Evolutionary conservation across 768 basidiomycete genomes (phyloP), one percentile per base, ranked within the genome.

Genomic region (Rhizopogon vesiculosus): DNA sequence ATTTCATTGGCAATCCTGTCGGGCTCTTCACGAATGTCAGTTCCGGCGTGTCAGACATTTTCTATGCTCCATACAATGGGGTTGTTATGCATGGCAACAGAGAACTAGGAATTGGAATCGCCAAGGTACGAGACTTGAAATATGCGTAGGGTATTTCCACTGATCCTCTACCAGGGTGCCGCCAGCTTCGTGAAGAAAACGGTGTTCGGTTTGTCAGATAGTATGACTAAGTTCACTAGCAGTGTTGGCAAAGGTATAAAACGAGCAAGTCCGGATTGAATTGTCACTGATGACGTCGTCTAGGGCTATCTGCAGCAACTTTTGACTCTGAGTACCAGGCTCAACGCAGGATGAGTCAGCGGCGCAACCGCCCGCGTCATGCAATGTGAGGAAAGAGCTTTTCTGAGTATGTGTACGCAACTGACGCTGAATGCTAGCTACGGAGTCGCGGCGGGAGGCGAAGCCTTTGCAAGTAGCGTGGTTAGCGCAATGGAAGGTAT

Each of bases 131-230:
- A 35, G 35, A 45, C 42, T 3, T 7, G 45, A 42, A 15, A 28
- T 40, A 18, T 22, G 15, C 8, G n/a, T 39, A 9, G 15, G 41
- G 4, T 53, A 16, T 51, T 35, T n/a, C 42, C 48, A 31, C 65
- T 59, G 33, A 74, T 39, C 7, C 12, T 41, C 28, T 41, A 44
- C n/a, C 62, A 95, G 89, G 97, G 97, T 44, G 96, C 96, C 0
- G 93, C 95, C 7, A 98, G 94, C 67, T 95, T 99, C 62, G 90
- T 98, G 53, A 98, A 98, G 78, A 99, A 99, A 76, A 97, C 96
- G 0, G 91, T 98, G 7, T 99, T 98, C 63, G 97, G 97, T 39
- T 69, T 99, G 42, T 90, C 91, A 35, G 96, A 99, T 65, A 96
- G 93, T 66, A 77, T 99, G 67, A 95, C 95, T n/a, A 98, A 98